Evolutionary conservation across 495 filamentous ascomycete genomes (phyloP).

Genomic region (Hypoxylon trugodes): DNA sequence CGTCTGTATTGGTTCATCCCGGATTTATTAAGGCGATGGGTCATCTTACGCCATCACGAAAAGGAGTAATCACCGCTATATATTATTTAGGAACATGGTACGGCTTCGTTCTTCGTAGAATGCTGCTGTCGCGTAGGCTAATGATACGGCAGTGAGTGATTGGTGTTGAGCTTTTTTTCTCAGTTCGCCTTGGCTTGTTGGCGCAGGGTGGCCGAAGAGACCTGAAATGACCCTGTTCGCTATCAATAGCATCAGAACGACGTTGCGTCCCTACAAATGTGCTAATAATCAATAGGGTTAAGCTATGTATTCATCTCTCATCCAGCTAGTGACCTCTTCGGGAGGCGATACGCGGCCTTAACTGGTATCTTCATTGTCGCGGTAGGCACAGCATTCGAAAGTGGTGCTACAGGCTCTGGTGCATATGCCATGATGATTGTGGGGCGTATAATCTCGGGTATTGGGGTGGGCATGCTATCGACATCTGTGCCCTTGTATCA

Average conservation of each 20-base stretch:
- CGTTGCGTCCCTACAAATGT: neutral
- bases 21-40: conserved; percentile 58
- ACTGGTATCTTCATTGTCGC: conserved; percentile 54
- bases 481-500: conserved; percentile 66
- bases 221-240: too few relatives aligned
- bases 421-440: conserved; percentile 62
- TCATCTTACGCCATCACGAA: conserved; percentile 51
- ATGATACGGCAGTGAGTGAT: conserved; percentile 17
- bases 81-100: conserved; percentile 66
- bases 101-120: neutral
- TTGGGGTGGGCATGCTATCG: conserved; percentile 61
- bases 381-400: conserved; percentile 57
- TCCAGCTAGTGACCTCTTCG: conserved; percentile 55
- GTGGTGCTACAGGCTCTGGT: conserved; percentile 48
- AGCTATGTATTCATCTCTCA: conserved; percentile 64
- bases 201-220: too few relatives aligned
- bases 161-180: neutral
- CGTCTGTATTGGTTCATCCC: conserved; percentile 62
- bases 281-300: conserved; percentile 27
- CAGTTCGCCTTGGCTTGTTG: too few relatives aligned
- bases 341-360: conserved; percentile 60
- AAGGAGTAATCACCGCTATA: conserved; percentile 63
- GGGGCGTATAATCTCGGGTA: conserved; percentile 60
- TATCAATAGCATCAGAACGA: too few relatives aligned
- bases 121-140: neutral